phyloP scores from a whole-genome alignment of 139 green algal genomes.

The Pleodorina starrii region DNA sequence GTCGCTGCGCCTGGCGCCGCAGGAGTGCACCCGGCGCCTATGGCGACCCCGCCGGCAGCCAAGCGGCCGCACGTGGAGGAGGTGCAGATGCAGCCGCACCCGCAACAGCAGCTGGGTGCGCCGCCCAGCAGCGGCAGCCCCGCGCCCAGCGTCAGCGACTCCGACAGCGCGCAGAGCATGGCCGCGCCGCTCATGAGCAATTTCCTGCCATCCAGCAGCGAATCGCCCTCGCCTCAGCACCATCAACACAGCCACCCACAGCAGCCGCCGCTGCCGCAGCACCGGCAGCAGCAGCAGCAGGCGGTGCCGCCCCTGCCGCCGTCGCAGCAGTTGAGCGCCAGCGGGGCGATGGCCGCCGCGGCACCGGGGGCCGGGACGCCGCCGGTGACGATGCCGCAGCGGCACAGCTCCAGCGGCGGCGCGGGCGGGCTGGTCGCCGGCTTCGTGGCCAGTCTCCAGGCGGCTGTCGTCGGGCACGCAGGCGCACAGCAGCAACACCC shows the following conservation, averaged over 20 bases:
- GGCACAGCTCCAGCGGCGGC: background rate
- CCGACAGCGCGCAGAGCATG: slow-evolving; percentile 1
- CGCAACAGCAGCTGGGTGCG: background rate
- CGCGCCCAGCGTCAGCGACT: slow-evolving; percentile 5
- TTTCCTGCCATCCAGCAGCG: slow-evolving; percentile 1
- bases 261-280: background rate
- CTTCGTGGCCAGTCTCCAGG: background rate
- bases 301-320: background rate
- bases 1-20: background rate
- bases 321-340: background rate
- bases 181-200: slow-evolving; percentile 41
- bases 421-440: background rate
- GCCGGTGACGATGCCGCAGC: background rate
- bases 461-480: background rate
- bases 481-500: background rate
- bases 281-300: background rate
- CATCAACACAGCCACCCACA: background rate
- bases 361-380: background rate
- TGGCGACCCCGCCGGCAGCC: background rate
- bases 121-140: slow-evolving; percentile 4
- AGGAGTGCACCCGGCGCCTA: background rate
- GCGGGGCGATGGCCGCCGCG: background rate
- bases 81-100: background rate
- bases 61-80: slow-evolving; percentile 7
- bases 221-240: background rate